Percentiles rank a stretch among this genome's conserved stretches.
These are phyloP conservation scores for Stachybotrys elegans DNA, from an alignment of 2,329 filamentous ascomycete genomes.

Conservation along the genomic window DNA sequence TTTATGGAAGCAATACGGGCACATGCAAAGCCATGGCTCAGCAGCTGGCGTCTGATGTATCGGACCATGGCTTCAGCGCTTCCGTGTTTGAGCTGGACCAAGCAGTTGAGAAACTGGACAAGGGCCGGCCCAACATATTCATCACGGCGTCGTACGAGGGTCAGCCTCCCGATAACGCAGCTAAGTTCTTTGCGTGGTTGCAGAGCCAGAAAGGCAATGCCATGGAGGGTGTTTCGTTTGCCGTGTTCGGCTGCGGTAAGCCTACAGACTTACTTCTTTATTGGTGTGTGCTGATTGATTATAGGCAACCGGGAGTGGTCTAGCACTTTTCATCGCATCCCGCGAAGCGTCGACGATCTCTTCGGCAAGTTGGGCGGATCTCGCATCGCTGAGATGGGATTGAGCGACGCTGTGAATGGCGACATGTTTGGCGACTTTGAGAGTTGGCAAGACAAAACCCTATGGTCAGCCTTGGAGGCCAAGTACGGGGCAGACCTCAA, in stretches of 20 bases:
- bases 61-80: slow-evolving; percentile 53
- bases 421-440: slow-evolving; percentile 67
- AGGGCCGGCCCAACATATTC: slow-evolving; percentile 57
- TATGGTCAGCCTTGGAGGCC: slow-evolving; percentile 45
- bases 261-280: not conserved
- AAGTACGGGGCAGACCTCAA: slow-evolving; percentile 23
- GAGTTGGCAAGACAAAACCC: slow-evolving; percentile 55
- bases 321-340: slow-evolving; percentile 62
- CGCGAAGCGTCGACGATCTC: slow-evolving; percentile 53
- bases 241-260: slow-evolving; percentile 64
- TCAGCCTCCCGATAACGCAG: slow-evolving; percentile 67
- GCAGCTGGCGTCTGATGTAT: slow-evolving; percentile 38
- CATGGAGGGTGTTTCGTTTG: slow-evolving; percentile 54
- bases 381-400: slow-evolving; percentile 40
- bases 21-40: not conserved
- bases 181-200: slow-evolving; percentile 64
- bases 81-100: slow-evolving; percentile 54
- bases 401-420: slow-evolving; percentile 55
- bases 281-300: not conserved
- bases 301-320: slow-evolving; percentile 43
- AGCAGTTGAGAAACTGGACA: slow-evolving; percentile 55
- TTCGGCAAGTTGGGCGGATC: slow-evolving; percentile 33
- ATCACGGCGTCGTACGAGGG: slow-evolving; percentile 72
- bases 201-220: slow-evolving; percentile 44
- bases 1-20: not conserved